Conservation (phyloP, 2,329 filamentous ascomycete genomes). For the Mollisiaceae sp. region DNA sequence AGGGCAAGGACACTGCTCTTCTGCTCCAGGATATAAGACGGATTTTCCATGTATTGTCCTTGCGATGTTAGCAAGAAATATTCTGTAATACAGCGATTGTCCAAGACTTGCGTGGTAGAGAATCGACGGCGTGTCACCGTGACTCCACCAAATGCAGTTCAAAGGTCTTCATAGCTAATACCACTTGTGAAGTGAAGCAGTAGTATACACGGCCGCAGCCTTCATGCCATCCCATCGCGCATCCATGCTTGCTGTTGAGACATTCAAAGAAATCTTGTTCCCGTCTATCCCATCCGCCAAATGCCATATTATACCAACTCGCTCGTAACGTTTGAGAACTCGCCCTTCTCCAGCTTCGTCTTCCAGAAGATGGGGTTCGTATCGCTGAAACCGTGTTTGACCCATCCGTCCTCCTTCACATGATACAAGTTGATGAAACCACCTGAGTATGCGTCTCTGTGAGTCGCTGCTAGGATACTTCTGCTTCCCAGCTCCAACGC, state of each 20-base stretch:
- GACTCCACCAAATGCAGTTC: neutral
- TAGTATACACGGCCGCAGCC: constrained; percentile 39
- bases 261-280: constrained; percentile 36
- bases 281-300: constrained; percentile 15
- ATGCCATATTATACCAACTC: constrained; percentile 39
- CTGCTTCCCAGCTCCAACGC: constrained; percentile 88
- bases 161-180: constrained; percentile 34
- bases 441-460: constrained; percentile 98
- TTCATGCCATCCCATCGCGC: constrained; percentile 27
- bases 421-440: constrained; percentile 99
- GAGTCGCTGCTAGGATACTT: constrained; percentile 94
- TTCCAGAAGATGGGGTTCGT: constrained; percentile 99
- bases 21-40: too few species aligned
- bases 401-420: constrained; percentile 98
- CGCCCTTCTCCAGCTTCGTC: constrained; percentile 97
- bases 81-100: neutral
- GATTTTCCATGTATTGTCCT: too few species aligned
- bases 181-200: constrained; percentile 38
- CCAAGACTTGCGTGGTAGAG: neutral
- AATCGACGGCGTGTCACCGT: neutral
- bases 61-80: neutral
- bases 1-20: too few species aligned
- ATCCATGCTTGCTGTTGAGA: constrained; percentile 41
- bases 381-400: constrained; percentile 97
- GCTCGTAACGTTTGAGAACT: constrained; percentile 68